Conservation (phyloP, 1,139 yeast genomes). For the Pichia norvegensis region DNA sequence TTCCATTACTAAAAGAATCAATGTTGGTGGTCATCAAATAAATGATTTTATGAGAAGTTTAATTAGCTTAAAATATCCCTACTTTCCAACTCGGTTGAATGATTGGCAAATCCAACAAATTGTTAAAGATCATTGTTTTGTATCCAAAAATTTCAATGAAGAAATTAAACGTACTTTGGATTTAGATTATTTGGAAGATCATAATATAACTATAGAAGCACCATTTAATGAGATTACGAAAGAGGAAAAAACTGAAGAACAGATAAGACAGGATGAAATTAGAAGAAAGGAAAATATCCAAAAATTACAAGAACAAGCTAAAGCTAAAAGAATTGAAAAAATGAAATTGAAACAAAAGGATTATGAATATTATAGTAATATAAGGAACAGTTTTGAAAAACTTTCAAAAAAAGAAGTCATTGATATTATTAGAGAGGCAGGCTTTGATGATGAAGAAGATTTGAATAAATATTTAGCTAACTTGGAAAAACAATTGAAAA, state of each 20-base stretch:
- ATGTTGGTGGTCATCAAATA: conserved; percentile 85
- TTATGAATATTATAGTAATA: conserved; percentile 55
- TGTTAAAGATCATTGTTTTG: conserved; percentile 71
- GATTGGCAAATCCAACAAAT: conserved; percentile 57
- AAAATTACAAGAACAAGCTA: conserved; percentile 89
- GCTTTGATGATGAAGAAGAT: conserved; percentile 68
- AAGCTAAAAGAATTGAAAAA: conserved; percentile 72
- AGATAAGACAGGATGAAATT: conserved; percentile 66
- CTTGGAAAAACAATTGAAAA: conserved; percentile 61
- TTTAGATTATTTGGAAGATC: conserved; percentile 52
- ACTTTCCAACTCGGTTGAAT: conserved; percentile 71
- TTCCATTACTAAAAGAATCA: conserved; percentile 68
- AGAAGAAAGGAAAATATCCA: conserved; percentile 81
- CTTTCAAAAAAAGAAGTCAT: conserved; percentile 41
- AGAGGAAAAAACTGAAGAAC: conserved; percentile 77
- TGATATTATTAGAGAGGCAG: conserved; percentile 55
- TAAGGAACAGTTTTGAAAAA: conserved; percentile 46
- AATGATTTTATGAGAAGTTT: conserved; percentile 55
- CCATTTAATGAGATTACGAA: conserved; percentile 61
- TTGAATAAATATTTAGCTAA: conserved; percentile 60
- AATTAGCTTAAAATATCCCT: conserved; percentile 79
- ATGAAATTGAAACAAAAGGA: conserved; percentile 76
- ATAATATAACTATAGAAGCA: conserved; percentile 75
- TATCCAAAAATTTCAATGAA: conserved; percentile 56
- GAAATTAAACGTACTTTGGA: conserved; percentile 56